Evolutionary conservation across 176 grass and related monocot species (phyloP).

Genomic region (Areca catechu): DNA sequence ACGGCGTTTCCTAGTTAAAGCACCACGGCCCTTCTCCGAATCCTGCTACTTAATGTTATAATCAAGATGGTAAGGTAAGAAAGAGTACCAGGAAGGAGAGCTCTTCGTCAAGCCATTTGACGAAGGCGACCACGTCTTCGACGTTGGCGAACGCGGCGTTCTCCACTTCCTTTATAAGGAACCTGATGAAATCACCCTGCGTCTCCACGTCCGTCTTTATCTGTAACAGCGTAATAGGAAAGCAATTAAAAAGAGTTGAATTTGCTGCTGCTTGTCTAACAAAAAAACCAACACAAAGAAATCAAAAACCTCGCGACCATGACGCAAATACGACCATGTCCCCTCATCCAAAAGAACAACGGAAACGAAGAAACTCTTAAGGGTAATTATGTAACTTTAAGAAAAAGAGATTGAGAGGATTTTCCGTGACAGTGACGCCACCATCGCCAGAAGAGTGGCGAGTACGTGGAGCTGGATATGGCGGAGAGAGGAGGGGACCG

Average conservation of each 20-base stretch:
- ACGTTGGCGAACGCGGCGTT: constrained; percentile 50
- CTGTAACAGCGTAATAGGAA: constrained; percentile 17
- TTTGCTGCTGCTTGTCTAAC: no score
- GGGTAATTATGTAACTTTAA: background rate
- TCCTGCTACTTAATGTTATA: no score
- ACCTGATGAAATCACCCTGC: constrained; percentile 82
- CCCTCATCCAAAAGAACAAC: no score
- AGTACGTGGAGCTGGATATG: background rate
- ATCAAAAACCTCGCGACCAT: no score
- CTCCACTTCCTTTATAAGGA: constrained; percentile 83
- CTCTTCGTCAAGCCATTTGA: constrained; percentile 99
- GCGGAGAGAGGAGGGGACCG: no score
- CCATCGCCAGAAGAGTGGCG: background rate
- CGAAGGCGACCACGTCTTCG: constrained; percentile 80
- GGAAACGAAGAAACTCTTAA: background rate
- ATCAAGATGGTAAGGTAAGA: background rate
- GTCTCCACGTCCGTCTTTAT: constrained; percentile 86
- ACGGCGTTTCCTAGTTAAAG: no score
- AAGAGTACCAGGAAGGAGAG: constrained; percentile 73
- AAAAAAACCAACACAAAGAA: no score
- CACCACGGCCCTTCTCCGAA: no score
- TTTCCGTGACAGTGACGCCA: no score
- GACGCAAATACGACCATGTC: no score
- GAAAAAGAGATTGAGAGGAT: background rate
- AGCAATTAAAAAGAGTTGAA: no score